Percentiles rank a stretch among this genome's conserved stretches.
These are phyloP conservation scores for Tetrapisispora arboricola DNA, from an alignment of 805 yeast genomes.

Conservation along the genomic window DNA sequence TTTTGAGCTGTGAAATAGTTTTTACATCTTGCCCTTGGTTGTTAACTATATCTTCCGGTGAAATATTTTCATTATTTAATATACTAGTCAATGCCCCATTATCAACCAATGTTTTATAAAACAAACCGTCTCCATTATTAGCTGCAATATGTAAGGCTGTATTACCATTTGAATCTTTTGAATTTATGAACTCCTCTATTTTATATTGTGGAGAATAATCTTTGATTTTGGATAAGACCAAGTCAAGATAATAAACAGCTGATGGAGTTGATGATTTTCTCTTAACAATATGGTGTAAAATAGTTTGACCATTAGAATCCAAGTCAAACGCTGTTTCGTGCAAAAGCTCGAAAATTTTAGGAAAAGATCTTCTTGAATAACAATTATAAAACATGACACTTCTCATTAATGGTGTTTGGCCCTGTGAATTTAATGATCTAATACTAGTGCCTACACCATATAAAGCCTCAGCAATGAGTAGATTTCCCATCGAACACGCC, in stretches of 20 bases:
- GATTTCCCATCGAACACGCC: conserved; percentile 94
- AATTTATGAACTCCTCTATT: conserved; percentile 44
- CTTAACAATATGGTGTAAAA: conserved; percentile 77
- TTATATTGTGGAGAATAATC: conserved; percentile 54
- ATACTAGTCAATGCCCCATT: conserved; percentile 34
- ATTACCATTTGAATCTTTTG: conserved; percentile 71
- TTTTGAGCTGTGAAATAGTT: conserved; percentile 3
- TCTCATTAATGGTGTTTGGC: conserved; percentile 82
- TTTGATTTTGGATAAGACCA: conserved; percentile 61
- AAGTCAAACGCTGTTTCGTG: conserved; percentile 68
- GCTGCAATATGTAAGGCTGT: conserved; percentile 85
- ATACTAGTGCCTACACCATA: conserved; percentile 57
- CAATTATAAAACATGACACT: conserved; percentile 83
- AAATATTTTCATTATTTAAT: conserved; percentile 33
- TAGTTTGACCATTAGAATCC: conserved; percentile 64
- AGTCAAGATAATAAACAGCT: conserved; percentile 73
- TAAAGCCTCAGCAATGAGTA: conserved; percentile 64
- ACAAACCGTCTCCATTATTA: conserved; percentile 51
- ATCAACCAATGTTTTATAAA: conserved; percentile 19
- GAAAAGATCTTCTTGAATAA: conserved; percentile 69
- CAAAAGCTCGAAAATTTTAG: conserved; percentile 63
- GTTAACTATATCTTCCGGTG: conserved; percentile 24
- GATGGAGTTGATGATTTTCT: conserved; percentile 65
- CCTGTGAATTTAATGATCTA: conserved; percentile 54
- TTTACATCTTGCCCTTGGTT: conserved; percentile 27